Percentiles rank a stretch among this genome's conserved stretches.
These are phyloP conservation scores for Meyerozyma elateridarum DNA, from an alignment of 1,139 yeast species.

Conservation along the genomic window DNA sequence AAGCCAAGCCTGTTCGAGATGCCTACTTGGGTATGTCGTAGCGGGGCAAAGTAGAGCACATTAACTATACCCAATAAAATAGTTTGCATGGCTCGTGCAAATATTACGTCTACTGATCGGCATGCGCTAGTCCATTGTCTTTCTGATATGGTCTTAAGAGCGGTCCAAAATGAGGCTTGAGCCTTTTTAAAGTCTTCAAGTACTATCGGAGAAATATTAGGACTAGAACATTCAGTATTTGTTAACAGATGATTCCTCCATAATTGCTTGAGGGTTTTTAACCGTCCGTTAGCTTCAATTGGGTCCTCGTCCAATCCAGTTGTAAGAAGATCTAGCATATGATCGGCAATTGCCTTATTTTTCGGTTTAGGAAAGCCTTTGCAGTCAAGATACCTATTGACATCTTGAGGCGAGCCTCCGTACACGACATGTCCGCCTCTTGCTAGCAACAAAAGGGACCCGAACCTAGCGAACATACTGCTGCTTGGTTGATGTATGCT, in stretches of 20 bases:
- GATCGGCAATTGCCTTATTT: conserved; percentile 16
- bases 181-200: background rate
- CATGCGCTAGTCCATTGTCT: conserved; percentile 17
- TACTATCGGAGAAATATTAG: background rate
- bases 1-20: conserved; percentile 21
- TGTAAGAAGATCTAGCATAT: conserved; percentile 17
- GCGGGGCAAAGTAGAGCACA: conserved; percentile 21
- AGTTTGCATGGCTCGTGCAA: conserved; percentile 19
- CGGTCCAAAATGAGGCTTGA: conserved; percentile 17
- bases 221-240: background rate
- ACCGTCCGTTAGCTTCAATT: conserved; percentile 12
- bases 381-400: conserved; percentile 12
- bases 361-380: conserved; percentile 14
- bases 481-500: conserved; percentile 24
- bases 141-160: conserved; percentile 14
- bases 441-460: conserved; percentile 20
- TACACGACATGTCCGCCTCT: conserved; percentile 20
- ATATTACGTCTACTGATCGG: conserved; percentile 17
- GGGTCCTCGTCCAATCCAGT: conserved; percentile 11
- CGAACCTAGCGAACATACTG: conserved; percentile 19
- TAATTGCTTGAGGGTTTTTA: conserved; percentile 11
- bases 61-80: conserved; percentile 17
- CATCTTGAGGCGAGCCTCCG: conserved; percentile 14
- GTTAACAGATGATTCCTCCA: conserved; percentile 10
- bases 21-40: conserved; percentile 16